These are phyloP conservation scores for Ceratobasidium sp. DNA, from an alignment of 1,284 basidiomycete genomes.

Conservation along the genomic window DNA sequence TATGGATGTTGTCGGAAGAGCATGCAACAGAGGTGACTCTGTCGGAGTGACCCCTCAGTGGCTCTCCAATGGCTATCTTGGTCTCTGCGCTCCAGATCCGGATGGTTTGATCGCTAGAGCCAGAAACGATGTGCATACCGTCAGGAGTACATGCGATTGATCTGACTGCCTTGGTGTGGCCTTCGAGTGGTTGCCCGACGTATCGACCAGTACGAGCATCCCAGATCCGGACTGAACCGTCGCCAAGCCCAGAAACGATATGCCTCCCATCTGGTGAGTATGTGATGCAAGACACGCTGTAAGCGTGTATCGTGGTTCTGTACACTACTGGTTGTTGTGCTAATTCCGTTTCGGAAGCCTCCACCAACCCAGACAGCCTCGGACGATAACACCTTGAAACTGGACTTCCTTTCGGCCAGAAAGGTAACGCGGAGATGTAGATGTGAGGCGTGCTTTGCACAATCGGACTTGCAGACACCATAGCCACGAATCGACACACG, in stretches of 20 bases:
- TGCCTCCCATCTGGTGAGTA: background rate
- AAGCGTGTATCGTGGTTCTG: background rate
- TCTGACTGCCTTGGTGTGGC: background rate
- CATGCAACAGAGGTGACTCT: background rate
- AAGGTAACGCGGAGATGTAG: constrained; percentile 9
- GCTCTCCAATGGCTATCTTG: background rate
- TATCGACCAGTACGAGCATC: background rate
- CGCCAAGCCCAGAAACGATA: background rate
- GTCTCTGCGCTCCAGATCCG: background rate
- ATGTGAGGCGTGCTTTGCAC: constrained; percentile 20
- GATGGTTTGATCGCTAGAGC: too few relatives aligned
- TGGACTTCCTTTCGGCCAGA: constrained; percentile 12
- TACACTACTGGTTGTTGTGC: background rate
- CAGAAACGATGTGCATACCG: background rate
- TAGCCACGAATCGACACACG: background rate
- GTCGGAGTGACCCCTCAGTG: background rate
- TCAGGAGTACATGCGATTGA: constrained; percentile 1
- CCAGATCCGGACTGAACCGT: background rate
- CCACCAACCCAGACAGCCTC: background rate
- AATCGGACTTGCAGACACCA: background rate
- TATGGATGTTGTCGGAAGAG: constrained; percentile 1
- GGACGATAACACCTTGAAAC: background rate
- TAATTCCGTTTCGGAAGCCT: background rate
- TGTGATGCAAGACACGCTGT: background rate
- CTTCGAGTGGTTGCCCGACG: background rate